phyloP scores from a whole-genome alignment of 2,329 filamentous ascomycete genomes.

The Alternaria arbusti region DNA sequence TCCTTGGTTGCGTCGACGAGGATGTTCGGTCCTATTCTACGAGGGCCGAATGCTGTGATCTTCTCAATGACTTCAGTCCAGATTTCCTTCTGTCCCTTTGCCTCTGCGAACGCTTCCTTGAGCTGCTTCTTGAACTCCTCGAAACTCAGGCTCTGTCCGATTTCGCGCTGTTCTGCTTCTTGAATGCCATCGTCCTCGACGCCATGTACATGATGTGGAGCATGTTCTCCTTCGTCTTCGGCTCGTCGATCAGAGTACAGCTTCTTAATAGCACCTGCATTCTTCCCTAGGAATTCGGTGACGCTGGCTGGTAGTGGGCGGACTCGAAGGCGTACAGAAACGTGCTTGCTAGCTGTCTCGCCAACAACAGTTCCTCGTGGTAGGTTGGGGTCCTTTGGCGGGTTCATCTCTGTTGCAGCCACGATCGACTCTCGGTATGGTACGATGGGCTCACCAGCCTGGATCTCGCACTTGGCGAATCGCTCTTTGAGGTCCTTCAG shows the following conservation, averaged over 20 bases:
- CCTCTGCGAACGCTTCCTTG: constrained; percentile 69
- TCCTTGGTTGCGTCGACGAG: constrained; percentile 81
- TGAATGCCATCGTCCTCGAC: constrained; percentile 57
- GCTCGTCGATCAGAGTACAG: constrained; percentile 75
- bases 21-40: constrained; percentile 84
- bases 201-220: constrained; percentile 51
- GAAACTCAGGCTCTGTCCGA: constrained; percentile 67
- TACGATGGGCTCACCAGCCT: constrained; percentile 91
- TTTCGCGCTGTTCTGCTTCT: constrained; percentile 61
- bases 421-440: constrained; percentile 95
- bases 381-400: constrained; percentile 82
- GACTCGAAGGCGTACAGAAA: constrained; percentile 77
- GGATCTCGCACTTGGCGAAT: constrained; percentile 93
- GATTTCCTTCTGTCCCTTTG: constrained; percentile 74
- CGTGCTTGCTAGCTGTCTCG: constrained; percentile 83
- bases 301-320: constrained; percentile 78
- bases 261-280: constrained; percentile 77
- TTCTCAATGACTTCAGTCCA: constrained; percentile 80
- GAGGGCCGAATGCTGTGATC: constrained; percentile 89
- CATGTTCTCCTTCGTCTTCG: constrained; percentile 50
- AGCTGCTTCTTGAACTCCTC: constrained; percentile 81
- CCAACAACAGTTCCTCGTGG: constrained; percentile 80
- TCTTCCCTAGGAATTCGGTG: constrained; percentile 84
- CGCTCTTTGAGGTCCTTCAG: constrained; percentile 90
- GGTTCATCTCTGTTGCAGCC: constrained; percentile 86